Conservation (phyloP, 2,329 filamentous ascomycete genomes). For the Paradendryphiella salina region DNA sequence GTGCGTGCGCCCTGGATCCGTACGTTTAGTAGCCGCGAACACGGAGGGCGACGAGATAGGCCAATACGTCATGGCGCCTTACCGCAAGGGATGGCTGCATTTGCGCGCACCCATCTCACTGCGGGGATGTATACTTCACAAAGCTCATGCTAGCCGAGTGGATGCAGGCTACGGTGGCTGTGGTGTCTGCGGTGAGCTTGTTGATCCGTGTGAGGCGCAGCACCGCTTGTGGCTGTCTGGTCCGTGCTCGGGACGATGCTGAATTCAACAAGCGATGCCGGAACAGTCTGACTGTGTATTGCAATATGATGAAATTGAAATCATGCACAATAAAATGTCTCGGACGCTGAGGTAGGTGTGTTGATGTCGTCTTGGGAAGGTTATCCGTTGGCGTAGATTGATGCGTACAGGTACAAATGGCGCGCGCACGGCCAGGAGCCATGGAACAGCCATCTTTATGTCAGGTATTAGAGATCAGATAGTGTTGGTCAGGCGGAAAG, state of each 20-base stretch:
- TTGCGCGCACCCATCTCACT: constrained; percentile 42
- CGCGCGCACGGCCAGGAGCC: no score
- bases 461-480: no score
- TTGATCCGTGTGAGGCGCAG: constrained; percentile 18
- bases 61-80: constrained; percentile 76
- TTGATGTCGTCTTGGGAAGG: neutral
- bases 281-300: neutral
- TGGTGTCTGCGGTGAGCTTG: constrained; percentile 23
- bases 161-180: constrained; percentile 33
- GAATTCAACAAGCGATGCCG: neutral
- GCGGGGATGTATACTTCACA: constrained; percentile 28
- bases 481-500: no score
- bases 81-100: constrained; percentile 44
- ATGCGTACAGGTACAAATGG: no score
- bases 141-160: constrained; percentile 29
- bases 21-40: constrained; percentile 74
- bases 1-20: constrained; percentile 57
- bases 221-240: constrained; percentile 13
- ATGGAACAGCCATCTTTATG: no score
- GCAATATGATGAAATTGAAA: no score
- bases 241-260: constrained; percentile 12
- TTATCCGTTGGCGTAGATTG: no score
- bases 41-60: constrained; percentile 81
- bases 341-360: neutral
- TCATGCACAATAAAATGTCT: neutral